A percentile compares a stretch with the other conserved stretches of the same genome.
Evolutionary conservation across 257 asterid genomes (phyloP).

Genomic region (Jacaranda mimosifolia): DNA sequence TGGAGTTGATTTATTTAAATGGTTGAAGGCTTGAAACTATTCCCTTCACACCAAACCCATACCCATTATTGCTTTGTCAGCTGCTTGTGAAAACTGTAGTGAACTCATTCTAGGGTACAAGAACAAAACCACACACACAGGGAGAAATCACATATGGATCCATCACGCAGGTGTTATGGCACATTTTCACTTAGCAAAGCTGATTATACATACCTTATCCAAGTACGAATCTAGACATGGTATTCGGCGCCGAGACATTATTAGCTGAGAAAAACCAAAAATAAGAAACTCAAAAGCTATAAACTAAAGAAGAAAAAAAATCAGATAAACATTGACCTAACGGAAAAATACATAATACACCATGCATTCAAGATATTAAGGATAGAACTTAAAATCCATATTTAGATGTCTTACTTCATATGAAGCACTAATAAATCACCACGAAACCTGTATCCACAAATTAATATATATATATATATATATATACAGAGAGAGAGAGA

Average conservation of each 20-base stretch:
- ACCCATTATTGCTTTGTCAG: background rate
- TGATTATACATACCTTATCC: conserved; percentile 79
- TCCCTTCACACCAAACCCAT: conserved; percentile 28
- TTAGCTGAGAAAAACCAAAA: conserved; percentile 65
- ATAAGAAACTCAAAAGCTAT: conserved; percentile 23
- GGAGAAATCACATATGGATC: conserved; percentile 15
- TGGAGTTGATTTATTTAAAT: conserved; percentile 4
- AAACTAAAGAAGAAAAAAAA: background rate
- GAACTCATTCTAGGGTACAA: conserved; percentile 9
- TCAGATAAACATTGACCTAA: conserved; percentile 17
- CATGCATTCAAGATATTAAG: conserved; percentile 8
- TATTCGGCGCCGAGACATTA: conserved; percentile 97
- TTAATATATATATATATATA: too few relatives aligned
- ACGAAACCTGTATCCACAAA: conserved; percentile 1
- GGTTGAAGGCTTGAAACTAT: background rate
- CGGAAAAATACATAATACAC: background rate
- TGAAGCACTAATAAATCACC: conserved; percentile 14
- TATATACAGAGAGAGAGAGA: background rate
- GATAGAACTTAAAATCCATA: conserved; percentile 28
- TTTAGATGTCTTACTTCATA: conserved; percentile 4
- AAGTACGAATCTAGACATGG: conserved; percentile 97
- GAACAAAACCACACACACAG: conserved; percentile 18
- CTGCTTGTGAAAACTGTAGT: conserved; percentile 2
- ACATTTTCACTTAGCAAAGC: conserved; percentile 29
- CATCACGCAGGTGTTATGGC: conserved; percentile 18